Conservation (phyloP, 1,284 basidiomycete genomes). For the Cutaneotrichosporon sp. region DNA sequence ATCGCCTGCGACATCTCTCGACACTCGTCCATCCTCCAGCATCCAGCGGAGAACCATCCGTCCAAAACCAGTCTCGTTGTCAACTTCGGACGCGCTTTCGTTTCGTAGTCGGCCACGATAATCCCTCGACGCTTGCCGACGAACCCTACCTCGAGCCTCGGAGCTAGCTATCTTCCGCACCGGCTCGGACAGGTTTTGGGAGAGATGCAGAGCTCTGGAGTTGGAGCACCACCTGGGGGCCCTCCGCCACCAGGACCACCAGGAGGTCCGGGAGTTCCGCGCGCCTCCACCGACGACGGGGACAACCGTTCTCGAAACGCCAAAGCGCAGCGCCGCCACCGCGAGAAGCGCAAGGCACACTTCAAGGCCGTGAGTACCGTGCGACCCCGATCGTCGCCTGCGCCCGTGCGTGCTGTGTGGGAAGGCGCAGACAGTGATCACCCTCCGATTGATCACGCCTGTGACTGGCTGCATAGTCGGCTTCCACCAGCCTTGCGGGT, state of each 20-base stretch:
- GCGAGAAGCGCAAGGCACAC: constrained; percentile 89
- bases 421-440: background rate
- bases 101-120: background rate
- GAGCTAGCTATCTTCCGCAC: background rate
- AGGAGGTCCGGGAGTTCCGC: background rate
- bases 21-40: background rate
- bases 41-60: background rate
- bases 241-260: constrained; percentile 1
- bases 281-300: constrained; percentile 34
- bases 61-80: background rate
- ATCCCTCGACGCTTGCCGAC: background rate
- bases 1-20: background rate
- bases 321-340: constrained; percentile 84
- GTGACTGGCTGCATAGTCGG: background rate
- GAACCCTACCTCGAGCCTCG: background rate
- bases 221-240: constrained; percentile 4
- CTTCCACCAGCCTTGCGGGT: background rate
- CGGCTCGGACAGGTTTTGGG: constrained; percentile 3
- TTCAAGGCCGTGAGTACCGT: constrained; percentile 70
- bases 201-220: constrained; percentile 2
- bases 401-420: background rate
- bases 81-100: background rate
- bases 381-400: background rate
- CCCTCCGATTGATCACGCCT: background rate
- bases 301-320: constrained; percentile 65